These are phyloP conservation scores for Pseudopyricularia javanii DNA, from an alignment of 2,329 filamentous ascomycete species.

Conservation along the genomic window DNA sequence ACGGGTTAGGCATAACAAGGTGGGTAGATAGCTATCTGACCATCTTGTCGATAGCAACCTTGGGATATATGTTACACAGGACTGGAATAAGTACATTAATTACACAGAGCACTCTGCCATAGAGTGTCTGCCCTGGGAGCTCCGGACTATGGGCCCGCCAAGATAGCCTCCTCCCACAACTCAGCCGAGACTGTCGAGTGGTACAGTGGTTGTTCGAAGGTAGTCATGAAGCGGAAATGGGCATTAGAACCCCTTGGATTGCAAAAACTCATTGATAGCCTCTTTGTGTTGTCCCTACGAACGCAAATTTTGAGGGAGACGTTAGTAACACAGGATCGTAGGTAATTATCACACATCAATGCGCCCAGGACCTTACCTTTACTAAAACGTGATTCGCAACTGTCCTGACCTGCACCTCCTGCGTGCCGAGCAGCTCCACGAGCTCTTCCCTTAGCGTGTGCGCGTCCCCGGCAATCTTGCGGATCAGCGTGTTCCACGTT, in stretches of 20 bases:
- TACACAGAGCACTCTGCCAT: not conserved
- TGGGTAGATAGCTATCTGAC: not conserved
- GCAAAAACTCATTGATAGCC: not conserved
- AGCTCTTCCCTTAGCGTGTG: slow-evolving; percentile 53
- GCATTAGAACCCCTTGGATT: not conserved
- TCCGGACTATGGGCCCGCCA: not conserved
- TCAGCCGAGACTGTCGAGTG: not conserved
- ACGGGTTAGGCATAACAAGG: too few species aligned
- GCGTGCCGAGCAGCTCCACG: slow-evolving; percentile 36
- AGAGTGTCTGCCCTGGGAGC: not conserved
- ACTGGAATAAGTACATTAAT: not conserved
- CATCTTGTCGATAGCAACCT: not conserved
- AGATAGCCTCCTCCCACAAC: not conserved
- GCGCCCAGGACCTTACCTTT: slow-evolving; percentile 38
- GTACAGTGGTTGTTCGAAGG: not conserved
- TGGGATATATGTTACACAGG: not conserved
- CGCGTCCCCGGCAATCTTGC: slow-evolving; percentile 67
- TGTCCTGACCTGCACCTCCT: slow-evolving; percentile 40
- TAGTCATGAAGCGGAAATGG: not conserved
- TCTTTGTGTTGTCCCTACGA: not conserved
- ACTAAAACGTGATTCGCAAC: slow-evolving; percentile 64
- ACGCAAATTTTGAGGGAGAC: not conserved
- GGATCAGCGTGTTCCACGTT: slow-evolving; percentile 63
- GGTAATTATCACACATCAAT: not conserved
- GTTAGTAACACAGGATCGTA: not conserved